Percentiles rank a stretch among this genome's conserved stretches.
phyloP scores from a whole-genome alignment of 345 rosid genomes.

The Gossypium turneri region DNA sequence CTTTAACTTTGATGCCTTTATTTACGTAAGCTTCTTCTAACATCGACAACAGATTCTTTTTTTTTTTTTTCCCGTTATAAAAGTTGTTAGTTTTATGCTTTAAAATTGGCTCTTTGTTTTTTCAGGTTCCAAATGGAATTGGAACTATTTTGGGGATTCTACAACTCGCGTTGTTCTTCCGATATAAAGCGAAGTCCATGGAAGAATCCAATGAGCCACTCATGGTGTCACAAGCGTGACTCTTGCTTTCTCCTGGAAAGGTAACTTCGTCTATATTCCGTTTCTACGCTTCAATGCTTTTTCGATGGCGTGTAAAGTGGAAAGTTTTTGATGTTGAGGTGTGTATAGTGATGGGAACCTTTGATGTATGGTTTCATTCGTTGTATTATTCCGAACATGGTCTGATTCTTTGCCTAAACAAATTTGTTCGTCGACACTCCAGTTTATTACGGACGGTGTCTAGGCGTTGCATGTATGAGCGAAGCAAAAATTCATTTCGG shows the following conservation, averaged over 20 bases:
- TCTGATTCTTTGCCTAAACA: conserved; percentile 7
- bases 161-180: conserved; percentile 58
- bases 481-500: background rate
- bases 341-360: background rate
- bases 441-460: background rate
- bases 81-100: background rate
- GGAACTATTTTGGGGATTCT: conserved; percentile 71
- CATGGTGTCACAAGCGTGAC: conserved; percentile 43
- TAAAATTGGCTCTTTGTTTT: conserved; percentile 14
- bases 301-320: background rate
- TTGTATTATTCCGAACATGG: background rate
- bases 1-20: conserved; percentile 57
- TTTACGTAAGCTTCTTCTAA: conserved; percentile 48
- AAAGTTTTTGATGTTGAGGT: conserved; percentile 1
- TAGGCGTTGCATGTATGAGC: background rate
- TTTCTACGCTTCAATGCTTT: background rate
- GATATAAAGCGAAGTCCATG: conserved; percentile 37
- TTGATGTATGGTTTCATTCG: background rate
- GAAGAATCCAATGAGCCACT: conserved; percentile 52
- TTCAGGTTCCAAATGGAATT: conserved; percentile 80
- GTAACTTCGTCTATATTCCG: background rate
- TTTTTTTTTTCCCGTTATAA: background rate
- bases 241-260: background rate
- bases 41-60: background rate
- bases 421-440: background rate